Conservation (phyloP, 768 basidiomycete species). For the Suillus lakei region DNA sequence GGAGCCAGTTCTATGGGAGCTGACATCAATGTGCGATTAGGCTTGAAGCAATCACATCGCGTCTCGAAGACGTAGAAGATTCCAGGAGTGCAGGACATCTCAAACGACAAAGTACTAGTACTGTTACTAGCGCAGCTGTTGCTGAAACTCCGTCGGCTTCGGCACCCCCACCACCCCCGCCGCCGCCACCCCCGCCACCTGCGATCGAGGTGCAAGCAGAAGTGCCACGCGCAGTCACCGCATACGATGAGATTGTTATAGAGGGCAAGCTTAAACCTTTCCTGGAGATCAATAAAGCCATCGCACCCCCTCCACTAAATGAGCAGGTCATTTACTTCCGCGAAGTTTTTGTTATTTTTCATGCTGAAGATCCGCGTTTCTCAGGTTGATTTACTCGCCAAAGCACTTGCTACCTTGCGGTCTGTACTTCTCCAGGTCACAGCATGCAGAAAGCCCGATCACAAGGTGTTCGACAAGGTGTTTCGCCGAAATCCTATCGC, state of each 20-base stretch:
- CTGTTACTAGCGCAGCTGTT: constrained; percentile 30
- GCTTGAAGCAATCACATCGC: constrained; percentile 90
- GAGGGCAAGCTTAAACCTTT: constrained; percentile 77
- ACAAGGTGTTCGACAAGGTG: constrained; percentile 56
- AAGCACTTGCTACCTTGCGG: constrained; percentile 71
- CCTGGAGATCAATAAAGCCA: constrained; percentile 67
- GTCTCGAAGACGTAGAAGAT: constrained; percentile 92
- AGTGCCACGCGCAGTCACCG: constrained; percentile 63
- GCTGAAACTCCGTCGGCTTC: constrained; percentile 32
- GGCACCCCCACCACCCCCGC: constrained; percentile 33
- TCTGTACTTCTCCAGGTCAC: constrained; percentile 68
- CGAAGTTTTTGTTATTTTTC: background rate
- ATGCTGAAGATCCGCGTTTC: constrained; percentile 11
- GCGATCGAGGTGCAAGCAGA: constrained; percentile 44
- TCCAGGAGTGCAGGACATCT: constrained; percentile 25
- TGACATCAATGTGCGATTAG: constrained; percentile 42
- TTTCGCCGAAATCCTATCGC: constrained; percentile 64
- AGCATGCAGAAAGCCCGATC: constrained; percentile 80
- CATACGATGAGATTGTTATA: constrained; percentile 76
- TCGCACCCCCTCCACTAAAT: constrained; percentile 70
- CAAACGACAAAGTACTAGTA: constrained; percentile 35
- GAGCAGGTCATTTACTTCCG: constrained; percentile 67
- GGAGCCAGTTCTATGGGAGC: constrained; percentile 8
- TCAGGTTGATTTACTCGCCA: constrained; percentile 72
- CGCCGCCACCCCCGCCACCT: constrained; percentile 42